Evolutionary conservation across 805 yeast species (phyloP), one percentile per base, ranked within the genome.

Genomic region (Wilhelminamyces savonicus): DNA sequence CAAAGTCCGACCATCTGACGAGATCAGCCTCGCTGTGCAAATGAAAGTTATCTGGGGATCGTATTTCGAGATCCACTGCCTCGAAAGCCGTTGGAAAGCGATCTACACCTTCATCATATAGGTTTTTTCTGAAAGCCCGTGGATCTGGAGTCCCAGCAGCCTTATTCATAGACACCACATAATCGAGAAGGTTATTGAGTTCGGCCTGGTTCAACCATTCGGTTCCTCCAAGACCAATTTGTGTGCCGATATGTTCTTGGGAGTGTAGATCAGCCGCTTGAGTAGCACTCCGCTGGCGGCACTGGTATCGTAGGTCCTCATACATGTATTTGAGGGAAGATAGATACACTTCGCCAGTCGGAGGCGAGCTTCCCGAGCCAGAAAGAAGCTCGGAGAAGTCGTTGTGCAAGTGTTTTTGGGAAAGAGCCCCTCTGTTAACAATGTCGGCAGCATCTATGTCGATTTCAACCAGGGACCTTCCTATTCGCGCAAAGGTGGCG

Each of bases 381-480:
- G 7, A 20, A 21, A 29, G 54, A 50, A n/a, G n/a, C 33, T 69
- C 78, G 2, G 55, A 31, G 34, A 78, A 71, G 30, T 66, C 62
- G 32, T 64, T 52, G 46, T 81, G 87, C 4, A 74, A 39, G 30
- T 69, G 59, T 19, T 76, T 46, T 33, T 66, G 68, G 4, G 41
- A 43, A 7, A 78, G 26, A 0, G 56, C 56, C 1, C 43, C 30
- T 15, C 87, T 54, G 48, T 88, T 87, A 7, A 56, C 19, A 9
- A 90, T 80, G 50, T 68, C 57, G n/a, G 59, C 66, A 0, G 86
- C 78, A 5, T 64, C 42, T 1, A 80, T 56, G 50, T 90, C 97
- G 10, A 87, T 46, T 48, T 90, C 97, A 4, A 86, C 48, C 7
- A 78, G 56, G 4, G 80, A 65, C 35, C 74, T 62, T 0, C 87